Evolutionary conservation across 2,329 filamentous ascomycete species (phyloP), one percentile per base, ranked within the genome.

Genomic region (Penicillium vulpinum): DNA sequence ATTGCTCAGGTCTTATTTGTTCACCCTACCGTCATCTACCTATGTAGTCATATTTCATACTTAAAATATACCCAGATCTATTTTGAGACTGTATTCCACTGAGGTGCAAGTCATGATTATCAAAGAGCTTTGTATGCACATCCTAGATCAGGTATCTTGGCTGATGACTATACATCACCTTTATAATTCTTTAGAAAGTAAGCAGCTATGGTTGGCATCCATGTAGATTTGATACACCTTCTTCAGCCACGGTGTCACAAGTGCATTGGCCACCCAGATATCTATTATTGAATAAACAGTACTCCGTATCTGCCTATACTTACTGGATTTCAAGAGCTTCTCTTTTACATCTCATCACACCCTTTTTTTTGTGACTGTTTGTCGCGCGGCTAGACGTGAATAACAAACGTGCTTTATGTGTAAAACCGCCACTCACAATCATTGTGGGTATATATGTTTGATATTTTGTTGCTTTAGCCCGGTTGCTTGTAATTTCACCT

Each of bases 161-260:
- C 5, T 10, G 3, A n/a, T 18, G 10, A 7, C 29, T 35, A 10
- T 26, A 33, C n/a, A 26, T 31, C 7, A 35, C 11, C 16, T 28
- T 54, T 21, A 18, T 16, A 2, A 9, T 28, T 36, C 24, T 21
- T n/a, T n/a, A n/a, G n/a, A 36, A 26, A 35, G n/a, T 46, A 51
- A 44, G 22, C 28, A 44, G 40, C 24, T 18, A 36, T 29, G 16
- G 7, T 21, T 41, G 21, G 13, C 6, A 43, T n/a, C n/a, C n/a
- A n/a, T 44, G 18, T 43, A 54, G 47, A 43, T 16, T 43, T 55
- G 45, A 55, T 55, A 49, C 16, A 41, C 22, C 16, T 22, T 10
- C 50, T 29, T 36, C 52, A 55, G 46, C 52, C 52, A 29, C 45
- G 29, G 52, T 55, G 29, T 51, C 21, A 55, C 52, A 55, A 24